phyloP scores from a whole-genome alignment of 2,329 filamentous ascomycete genomes.

The Onygena corvina region DNA sequence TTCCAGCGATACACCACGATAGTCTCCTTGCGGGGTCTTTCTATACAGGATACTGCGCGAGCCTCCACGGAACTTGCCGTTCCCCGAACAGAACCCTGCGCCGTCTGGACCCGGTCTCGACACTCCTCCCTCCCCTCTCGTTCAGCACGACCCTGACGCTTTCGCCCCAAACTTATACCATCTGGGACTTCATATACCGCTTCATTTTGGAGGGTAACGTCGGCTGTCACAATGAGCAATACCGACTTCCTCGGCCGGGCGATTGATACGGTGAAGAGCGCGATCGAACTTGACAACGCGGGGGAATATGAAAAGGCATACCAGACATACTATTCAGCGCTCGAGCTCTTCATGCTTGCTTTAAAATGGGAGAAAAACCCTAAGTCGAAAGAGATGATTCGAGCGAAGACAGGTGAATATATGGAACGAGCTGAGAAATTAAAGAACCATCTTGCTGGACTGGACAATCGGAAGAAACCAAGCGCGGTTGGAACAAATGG shows the following conservation, averaged over 20 bases:
- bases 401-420: constrained; percentile 87
- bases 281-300: constrained; percentile 89
- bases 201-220: background rate
- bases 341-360: constrained; percentile 97
- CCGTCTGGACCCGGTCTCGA: background rate
- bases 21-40: background rate
- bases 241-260: constrained; percentile 95
- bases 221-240: constrained; percentile 60
- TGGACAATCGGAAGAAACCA: constrained; percentile 41
- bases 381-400: constrained; percentile 93
- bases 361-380: constrained; percentile 99
- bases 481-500: constrained; percentile 42
- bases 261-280: constrained; percentile 93
- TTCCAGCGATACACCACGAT: background rate
- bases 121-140: background rate
- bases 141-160: background rate
- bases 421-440: constrained; percentile 98
- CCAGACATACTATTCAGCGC: constrained; percentile 84
- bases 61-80: background rate
- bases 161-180: too few species aligned
- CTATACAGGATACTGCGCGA: background rate
- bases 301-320: constrained; percentile 97
- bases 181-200: too few species aligned
- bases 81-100: background rate
- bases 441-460: constrained; percentile 71